Base-by-base conservation (phyloP, 768 basidiomycete genomes). In the Termitomyces sp. region DNA sequence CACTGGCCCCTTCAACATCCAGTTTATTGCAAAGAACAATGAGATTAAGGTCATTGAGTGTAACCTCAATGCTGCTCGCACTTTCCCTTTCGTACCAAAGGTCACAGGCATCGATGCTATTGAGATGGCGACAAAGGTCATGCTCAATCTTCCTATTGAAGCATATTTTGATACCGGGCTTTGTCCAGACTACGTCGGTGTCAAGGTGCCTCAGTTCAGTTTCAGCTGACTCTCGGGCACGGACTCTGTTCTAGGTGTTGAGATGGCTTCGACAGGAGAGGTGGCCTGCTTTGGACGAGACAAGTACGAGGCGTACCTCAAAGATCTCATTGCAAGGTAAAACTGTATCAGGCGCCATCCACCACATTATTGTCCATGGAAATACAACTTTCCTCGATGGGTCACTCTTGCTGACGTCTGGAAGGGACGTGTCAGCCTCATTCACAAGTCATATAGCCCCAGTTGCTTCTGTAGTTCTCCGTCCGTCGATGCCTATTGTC, bases 11-110 rank as follows among this genome's bases (percentile, higher is more conserved):
- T 98, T 90, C 85, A 99, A 99, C 71, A 99, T 99, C 70, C 96
- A 99, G 78, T 98, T 99, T 77, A 98, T 99, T 67, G 96, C 96
- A 53, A 99, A 99, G 84, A 91, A 99, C 77, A 98, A 98, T 77
- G 96, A 98, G 74, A 98, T 99, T 82, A 99, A 99, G 82, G 96
- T 99, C 67, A 99, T 99, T 72, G 96, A 99, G 73, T 98, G 96
- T 76, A 99, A 99, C 76, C 79, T 99, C 36, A 93, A 97, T 57
- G 97, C 97, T 0, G 96, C 96, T 26, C 86, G 96, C 61, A 98
- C 96, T 0, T 98, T 96, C 85, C 96, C 96, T 44, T 99, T 99
- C 79, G 96, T 99, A 28, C 97, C 95, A 8, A 99, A 99, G 74
- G 94, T 97, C 61, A 98, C 97, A 8, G 95, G 95, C 36, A 82